These are phyloP conservation scores for Penicillium lividum DNA, from an alignment of 495 filamentous ascomycete genomes.

Conservation along the genomic window DNA sequence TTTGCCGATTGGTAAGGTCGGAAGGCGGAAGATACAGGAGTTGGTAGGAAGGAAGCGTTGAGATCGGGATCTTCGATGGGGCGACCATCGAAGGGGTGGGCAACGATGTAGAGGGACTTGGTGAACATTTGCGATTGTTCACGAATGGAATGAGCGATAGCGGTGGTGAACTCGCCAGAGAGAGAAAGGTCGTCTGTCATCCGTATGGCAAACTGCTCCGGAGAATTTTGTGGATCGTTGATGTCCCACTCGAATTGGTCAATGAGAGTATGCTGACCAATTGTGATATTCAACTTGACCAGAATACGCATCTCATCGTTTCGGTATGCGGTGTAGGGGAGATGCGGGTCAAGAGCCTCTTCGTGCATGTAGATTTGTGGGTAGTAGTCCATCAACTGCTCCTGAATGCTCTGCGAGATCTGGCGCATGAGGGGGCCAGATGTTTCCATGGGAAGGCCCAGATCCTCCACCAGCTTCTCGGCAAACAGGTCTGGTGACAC, in stretches of 20 bases:
- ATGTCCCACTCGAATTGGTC: conserved; percentile 99
- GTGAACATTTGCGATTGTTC: conserved; percentile 95
- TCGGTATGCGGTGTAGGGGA: conserved; percentile 92
- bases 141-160: conserved; percentile 94
- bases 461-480: conserved; percentile 86
- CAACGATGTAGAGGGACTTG: conserved; percentile 86
- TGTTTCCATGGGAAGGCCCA: conserved; percentile 72
- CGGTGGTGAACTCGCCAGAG: conserved; percentile 93
- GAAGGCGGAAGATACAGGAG: conserved; percentile 80
- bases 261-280: conserved; percentile 88
- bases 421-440: conserved; percentile 67
- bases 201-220: conserved; percentile 86
- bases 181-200: conserved; percentile 92
- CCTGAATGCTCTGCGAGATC: conserved; percentile 76
- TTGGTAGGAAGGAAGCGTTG: conserved; percentile 78
- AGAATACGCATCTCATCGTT: conserved; percentile 98
- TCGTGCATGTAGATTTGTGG: conserved; percentile 88
- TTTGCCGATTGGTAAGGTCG: conserved; percentile 87
- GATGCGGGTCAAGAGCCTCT: conserved; percentile 82
- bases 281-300: conserved; percentile 96
- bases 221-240: conserved; percentile 88
- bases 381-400: conserved; percentile 90
- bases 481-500: conserved; percentile 79
- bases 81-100: conserved; percentile 92
- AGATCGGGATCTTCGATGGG: conserved; percentile 91